phyloP scores from a whole-genome alignment of 2,329 filamentous ascomycete genomes.

The Colletotrichum chrysophilum region DNA sequence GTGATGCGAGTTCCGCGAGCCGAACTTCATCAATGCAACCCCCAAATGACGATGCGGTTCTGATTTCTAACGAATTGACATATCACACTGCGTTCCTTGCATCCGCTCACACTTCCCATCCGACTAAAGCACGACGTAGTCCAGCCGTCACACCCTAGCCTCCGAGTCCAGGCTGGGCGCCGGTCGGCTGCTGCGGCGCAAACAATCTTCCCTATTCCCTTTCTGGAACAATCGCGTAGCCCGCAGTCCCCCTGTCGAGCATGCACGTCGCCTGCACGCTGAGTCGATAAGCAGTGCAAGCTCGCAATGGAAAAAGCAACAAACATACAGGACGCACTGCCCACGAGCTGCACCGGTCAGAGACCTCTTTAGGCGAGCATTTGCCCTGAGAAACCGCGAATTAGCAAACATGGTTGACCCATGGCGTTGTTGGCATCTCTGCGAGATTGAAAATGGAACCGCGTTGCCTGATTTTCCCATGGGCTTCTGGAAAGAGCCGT shows the following conservation, averaged over 20 bases:
- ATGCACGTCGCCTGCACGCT: neutral
- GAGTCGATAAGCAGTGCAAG: neutral
- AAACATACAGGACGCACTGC: neutral
- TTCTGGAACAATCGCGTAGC: neutral
- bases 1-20: neutral
- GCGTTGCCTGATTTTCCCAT: neutral
- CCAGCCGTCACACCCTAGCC: neutral
- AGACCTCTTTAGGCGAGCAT: neutral
- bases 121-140: neutral
- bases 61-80: neutral
- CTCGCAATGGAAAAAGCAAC: constrained; percentile 8
- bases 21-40: neutral
- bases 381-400: neutral
- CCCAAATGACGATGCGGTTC: neutral
- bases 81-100: neutral
- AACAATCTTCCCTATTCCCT: neutral
- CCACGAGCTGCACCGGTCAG: neutral
- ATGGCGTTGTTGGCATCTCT: neutral
- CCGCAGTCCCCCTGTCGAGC: neutral
- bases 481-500: neutral
- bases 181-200: neutral
- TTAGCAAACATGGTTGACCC: neutral
- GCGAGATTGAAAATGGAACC: neutral
- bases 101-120: neutral
- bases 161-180: neutral